Conservation (phyloP, 257 asterid genomes). For the Nicotiana sylvestris region DNA sequence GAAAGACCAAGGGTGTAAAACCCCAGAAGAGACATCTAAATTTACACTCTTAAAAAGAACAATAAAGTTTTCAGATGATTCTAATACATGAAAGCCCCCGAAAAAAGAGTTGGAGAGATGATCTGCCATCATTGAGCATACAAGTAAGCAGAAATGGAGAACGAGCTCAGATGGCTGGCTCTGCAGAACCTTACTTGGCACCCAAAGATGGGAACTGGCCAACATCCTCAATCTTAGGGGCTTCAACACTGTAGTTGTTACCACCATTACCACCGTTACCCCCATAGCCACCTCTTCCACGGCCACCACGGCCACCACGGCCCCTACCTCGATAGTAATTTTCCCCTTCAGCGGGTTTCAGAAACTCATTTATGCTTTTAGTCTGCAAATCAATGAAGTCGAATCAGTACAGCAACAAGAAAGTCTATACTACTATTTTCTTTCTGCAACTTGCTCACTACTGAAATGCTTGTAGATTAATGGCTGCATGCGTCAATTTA, state of each 20-base stretch:
- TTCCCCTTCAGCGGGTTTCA: constrained; percentile 65
- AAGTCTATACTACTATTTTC: neutral
- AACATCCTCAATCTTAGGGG: constrained; percentile 35
- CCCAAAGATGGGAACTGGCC: constrained; percentile 39
- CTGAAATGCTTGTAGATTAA: neutral
- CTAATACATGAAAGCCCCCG: constrained; percentile 11
- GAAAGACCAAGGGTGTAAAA: constrained; percentile 8
- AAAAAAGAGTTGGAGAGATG: neutral
- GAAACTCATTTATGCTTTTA: constrained; percentile 52
- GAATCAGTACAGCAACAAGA: neutral
- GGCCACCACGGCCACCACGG: constrained; percentile 27
- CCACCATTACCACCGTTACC: constrained; percentile 3
- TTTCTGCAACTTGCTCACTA: neutral
- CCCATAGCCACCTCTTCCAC: constrained; percentile 46
- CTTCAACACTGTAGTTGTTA: constrained; percentile 16
- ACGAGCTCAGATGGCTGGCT: constrained; percentile 5
- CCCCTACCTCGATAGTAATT: constrained; percentile 40
- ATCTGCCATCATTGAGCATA: constrained; percentile 4
- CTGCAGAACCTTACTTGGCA: constrained; percentile 20
- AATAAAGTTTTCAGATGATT: constrained; percentile 9
- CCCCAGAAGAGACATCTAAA: constrained; percentile 29
- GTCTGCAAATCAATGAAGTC: constrained; percentile 29
- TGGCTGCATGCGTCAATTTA: neutral
- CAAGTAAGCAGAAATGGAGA: neutral
- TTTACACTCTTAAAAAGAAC: constrained; percentile 30